Percentiles rank a stretch among this genome's conserved stretches.
Evolutionary conservation across 1,284 basidiomycete genomes (phyloP).

Genomic region (Leccinum laetum): DNA sequence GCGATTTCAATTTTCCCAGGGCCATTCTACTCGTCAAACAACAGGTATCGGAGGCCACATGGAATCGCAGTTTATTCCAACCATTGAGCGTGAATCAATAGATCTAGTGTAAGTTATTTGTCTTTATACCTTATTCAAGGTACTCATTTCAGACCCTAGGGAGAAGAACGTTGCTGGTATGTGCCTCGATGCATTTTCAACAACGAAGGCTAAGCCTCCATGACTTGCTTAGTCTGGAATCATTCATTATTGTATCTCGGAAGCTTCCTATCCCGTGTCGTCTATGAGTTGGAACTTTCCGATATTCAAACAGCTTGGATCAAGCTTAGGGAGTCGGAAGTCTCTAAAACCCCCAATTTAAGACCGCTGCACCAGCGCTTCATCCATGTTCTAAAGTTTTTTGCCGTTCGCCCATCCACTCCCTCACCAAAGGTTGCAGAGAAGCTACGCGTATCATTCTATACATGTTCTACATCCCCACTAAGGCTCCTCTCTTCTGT

Average conservation of each 20-base stretch:
- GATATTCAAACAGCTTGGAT: constrained; percentile 38
- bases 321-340: background rate
- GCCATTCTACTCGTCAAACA: constrained; percentile 40
- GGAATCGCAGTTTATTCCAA: constrained; percentile 90
- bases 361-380: constrained; percentile 43
- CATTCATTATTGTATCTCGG: constrained; percentile 82
- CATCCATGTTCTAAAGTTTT: constrained; percentile 83
- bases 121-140: fast-evolving
- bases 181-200: constrained; percentile 9
- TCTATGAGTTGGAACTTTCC: constrained; percentile 84
- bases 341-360: constrained; percentile 35
- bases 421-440: constrained; percentile 79
- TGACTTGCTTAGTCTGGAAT: constrained; percentile 66
- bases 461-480: constrained; percentile 49
- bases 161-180: constrained; percentile 71
- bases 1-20: background rate
- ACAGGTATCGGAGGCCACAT: constrained; percentile 92
- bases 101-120: constrained; percentile 64
- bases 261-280: constrained; percentile 76
- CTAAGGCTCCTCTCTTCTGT: constrained; percentile 80
- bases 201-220: fast-evolving
- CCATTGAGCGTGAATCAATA: constrained; percentile 93
- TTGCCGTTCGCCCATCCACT: constrained; percentile 83
- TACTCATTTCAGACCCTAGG: constrained; percentile 33
- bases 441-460: constrained; percentile 80